Base-by-base conservation (phyloP, 2,329 filamentous ascomycete species). In the Rhinocladiella mackenziei region DNA sequence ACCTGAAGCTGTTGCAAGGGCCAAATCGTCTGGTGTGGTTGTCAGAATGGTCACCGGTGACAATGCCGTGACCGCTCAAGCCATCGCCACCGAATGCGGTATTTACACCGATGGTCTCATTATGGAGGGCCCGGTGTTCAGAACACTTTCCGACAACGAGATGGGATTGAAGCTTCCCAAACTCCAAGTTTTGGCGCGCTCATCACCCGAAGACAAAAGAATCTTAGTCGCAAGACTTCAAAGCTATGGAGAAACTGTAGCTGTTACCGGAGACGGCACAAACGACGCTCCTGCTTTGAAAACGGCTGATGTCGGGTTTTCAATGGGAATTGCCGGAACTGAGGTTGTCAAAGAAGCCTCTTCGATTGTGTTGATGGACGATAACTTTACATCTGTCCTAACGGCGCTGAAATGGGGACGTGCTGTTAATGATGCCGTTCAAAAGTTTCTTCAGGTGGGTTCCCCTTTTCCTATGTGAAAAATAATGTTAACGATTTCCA, bases 1-100 rank as follows among this genome's bases (percentile, higher is more conserved):
- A n/a, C 73, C 73, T 1, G 78, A 87, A 39, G 84, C 86, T 9
- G 85, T 91, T 19, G 71, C 70, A 46, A 74, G 81, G 45, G 89
- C 85, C 59, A 84, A 89, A 60, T 74, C 76, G 43, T 86, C 86
- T 4, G 86, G 86, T 48, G 85, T 91, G 7, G 77, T 83, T 49
- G 84, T 89, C 13, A 83, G 86, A 58, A 91, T 91, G 86, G 86
- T 91, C 2, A 91, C 86, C 3, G 86, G 86, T 53, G 86, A 91
- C 67, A 89, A 91, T 66, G 80, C 84, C 55, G 68, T 86, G 47
- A 91, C 86, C 5, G 86, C 86, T 1, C 78, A 84, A 61, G 83
- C 86, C 15, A 91, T 91, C 56, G 86, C 86, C 14, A 76, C 75
- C 54, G 85, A 89, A 57, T 89, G 85, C 61, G 84, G 85, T 29